phyloP scores from a whole-genome alignment of 306 rosid genomes.

The Begonia masoniana region DNA sequence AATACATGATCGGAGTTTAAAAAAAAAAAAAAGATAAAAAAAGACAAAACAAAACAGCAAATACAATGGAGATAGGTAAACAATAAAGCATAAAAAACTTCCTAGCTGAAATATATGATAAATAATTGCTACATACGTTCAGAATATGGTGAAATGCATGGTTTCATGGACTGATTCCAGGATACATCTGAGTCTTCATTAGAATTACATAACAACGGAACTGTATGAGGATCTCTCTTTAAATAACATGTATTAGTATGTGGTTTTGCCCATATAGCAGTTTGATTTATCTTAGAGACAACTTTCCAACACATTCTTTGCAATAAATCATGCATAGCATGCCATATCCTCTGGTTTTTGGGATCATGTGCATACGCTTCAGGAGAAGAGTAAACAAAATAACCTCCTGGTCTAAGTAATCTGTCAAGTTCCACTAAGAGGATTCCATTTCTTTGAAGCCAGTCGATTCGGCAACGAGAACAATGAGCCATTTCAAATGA shows the following conservation, averaged over 20 bases:
- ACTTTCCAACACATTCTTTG: slow-evolving; percentile 51
- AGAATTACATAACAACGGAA: slow-evolving; percentile 26
- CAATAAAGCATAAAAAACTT: too few relatives aligned
- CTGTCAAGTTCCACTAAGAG: slow-evolving; percentile 50
- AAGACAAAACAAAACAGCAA: too few relatives aligned
- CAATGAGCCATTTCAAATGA: slow-evolving; percentile 56
- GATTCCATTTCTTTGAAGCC: slow-evolving; percentile 51
- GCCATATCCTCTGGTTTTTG: slow-evolving; percentile 41
- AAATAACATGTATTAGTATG: slow-evolving; percentile 36
- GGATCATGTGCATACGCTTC: slow-evolving; percentile 52
- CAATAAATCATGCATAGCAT: slow-evolving; percentile 29
- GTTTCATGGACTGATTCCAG: slow-evolving; percentile 49
- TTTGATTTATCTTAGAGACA: slow-evolving; percentile 38
- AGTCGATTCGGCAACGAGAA: slow-evolving; percentile 54
- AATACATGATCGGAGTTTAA: too few relatives aligned
- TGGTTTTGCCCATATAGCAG: slow-evolving; percentile 54
- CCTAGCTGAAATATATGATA: too few relatives aligned
- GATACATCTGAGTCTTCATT: slow-evolving; percentile 32
- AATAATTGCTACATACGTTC: slow-evolving; percentile 23
- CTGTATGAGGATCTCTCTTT: slow-evolving; percentile 31
- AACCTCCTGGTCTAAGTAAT: slow-evolving; percentile 50
- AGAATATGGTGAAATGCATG: slow-evolving; percentile 40
- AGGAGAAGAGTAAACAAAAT: slow-evolving; percentile 52
- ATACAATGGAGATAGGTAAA: too few relatives aligned
- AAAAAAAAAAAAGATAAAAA: too few relatives aligned